Base-by-base conservation (phyloP, 1,139 yeast genomes). In the Spathaspora sp. region DNA sequence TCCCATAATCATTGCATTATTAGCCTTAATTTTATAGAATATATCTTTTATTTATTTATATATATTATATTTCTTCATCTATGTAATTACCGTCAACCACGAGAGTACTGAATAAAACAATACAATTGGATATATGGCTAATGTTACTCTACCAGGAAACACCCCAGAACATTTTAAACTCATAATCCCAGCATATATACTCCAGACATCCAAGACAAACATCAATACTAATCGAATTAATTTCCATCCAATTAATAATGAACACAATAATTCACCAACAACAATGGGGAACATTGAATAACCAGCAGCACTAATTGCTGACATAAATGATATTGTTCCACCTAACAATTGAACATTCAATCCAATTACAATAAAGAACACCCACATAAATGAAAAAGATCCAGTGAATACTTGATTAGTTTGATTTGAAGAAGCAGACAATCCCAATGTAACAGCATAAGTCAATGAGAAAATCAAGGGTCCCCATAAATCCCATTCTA, bases 401-500 rank as follows among this genome's bases (percentile, higher is more conserved):
- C 77, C 78, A 1, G 78, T 71, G 80, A 84, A 69, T 69, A 89
- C 65, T 43, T 60, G 62, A 51, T 72, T 73, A 24, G 72, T 65
- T 50, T 72, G 76, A 20, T 55, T 47, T 2, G 56, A 56, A 62
- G 76, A 55, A 56, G 79, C 70, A 3, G 76, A 58, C 39, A 72
- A 56, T 1, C 84, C 81, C 45, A 80, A 65, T 4, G 76, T 70
- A 40, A 88, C 79, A 6, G 90, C 72, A 52, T 84, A 84, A 15
- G 74, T 64, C 43, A 89, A 70, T 15, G 89, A 82, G 58, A 89
- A 86, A 25, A 88, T 76, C 49, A 89, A 69, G 2, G 96, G 96
- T 0, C 96, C 96, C 96, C 96, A 89, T 43, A 88, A 67, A 64
- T 88, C 96, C 96, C 95, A 88, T 45, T 86, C 93, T 43, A 80